Conservation (phyloP, 2,329 filamentous ascomycete genomes). For the Cercospora sp. region DNA sequence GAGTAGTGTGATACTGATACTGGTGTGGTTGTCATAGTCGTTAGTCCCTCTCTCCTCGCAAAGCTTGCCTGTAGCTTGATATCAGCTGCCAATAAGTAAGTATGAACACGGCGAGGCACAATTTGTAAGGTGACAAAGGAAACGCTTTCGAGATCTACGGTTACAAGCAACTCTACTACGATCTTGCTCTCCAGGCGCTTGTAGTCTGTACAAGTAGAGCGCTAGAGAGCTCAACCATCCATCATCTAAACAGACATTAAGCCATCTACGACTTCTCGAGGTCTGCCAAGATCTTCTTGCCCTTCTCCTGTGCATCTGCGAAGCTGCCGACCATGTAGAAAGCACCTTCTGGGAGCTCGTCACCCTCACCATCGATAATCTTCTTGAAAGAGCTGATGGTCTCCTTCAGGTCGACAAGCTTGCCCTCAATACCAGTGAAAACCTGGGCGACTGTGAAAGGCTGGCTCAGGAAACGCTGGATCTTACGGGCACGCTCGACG, state of each 20-base stretch:
- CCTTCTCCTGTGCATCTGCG: slow-evolving; percentile 88
- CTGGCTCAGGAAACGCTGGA: slow-evolving; percentile 99
- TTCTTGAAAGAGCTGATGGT: slow-evolving; percentile 97
- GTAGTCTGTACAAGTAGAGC: slow-evolving; percentile 32
- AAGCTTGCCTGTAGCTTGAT: not conserved
- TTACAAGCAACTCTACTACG: slow-evolving; percentile 28
- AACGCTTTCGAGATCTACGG: slow-evolving; percentile 34
- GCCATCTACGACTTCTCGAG: slow-evolving; percentile 57
- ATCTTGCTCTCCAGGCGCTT: slow-evolving; percentile 31
- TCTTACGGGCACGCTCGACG: slow-evolving; percentile 99
- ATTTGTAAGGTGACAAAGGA: slow-evolving; percentile 24
- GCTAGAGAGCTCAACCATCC: slow-evolving; percentile 27
- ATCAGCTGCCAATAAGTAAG: not conserved
- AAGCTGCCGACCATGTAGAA: slow-evolving; percentile 99
- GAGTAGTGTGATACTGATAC: not conserved
- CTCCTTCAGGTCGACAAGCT: slow-evolving; percentile 97
- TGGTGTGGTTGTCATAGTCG: not conserved
- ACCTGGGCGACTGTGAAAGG: slow-evolving; percentile 90
- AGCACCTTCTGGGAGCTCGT: slow-evolving; percentile 88
- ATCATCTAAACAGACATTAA: slow-evolving; percentile 19
- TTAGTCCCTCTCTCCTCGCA: not conserved
- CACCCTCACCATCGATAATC: slow-evolving; percentile 91
- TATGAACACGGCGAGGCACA: not conserved
- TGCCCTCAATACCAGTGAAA: slow-evolving; percentile 93
- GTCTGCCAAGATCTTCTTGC: slow-evolving; percentile 99